phyloP scores from a whole-genome alignment of 352 stramenopile genomes.

The Globisporangium sylvaticum region DNA sequence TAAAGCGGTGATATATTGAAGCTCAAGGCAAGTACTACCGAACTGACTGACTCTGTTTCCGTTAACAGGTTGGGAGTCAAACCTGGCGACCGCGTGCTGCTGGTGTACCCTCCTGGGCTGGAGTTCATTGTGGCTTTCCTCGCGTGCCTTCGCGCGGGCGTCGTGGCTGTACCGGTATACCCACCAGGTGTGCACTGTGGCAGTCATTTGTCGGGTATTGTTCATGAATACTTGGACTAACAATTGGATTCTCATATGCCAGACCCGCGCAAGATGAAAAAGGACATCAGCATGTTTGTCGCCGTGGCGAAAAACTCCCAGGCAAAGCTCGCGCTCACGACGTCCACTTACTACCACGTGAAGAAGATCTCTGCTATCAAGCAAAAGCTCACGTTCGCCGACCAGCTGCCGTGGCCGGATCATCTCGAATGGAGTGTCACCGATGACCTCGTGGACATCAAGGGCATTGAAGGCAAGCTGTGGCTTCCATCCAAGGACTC shows the following conservation, averaged over 20 bases:
- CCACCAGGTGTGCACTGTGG: conserved; percentile 37
- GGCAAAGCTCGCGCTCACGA: conserved; percentile 92
- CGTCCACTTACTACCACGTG: conserved; percentile 89
- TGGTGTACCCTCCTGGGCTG: conserved; percentile 96
- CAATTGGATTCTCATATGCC: conserved; percentile 19
- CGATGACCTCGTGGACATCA: conserved; percentile 57
- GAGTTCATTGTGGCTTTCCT: conserved; percentile 98
- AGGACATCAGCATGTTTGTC: conserved; percentile 95
- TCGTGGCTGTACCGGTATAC: conserved; percentile 93
- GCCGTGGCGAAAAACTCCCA: conserved; percentile 90
- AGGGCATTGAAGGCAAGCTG: conserved; percentile 35
- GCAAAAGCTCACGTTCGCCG: conserved; percentile 74
- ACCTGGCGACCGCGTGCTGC: conserved; percentile 81
- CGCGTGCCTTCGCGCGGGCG: conserved; percentile 90
- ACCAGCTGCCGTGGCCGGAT: conserved; percentile 77
- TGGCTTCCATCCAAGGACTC: conserved; percentile 35
- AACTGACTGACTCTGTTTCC: conserved; percentile 2
- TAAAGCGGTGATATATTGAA: neutral
- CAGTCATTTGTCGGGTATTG: conserved; percentile 1
- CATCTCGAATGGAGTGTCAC: conserved; percentile 86
- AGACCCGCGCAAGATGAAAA: conserved; percentile 93
- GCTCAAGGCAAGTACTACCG: neutral
- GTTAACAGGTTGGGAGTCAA: conserved; percentile 47
- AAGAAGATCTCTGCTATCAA: conserved; percentile 91
- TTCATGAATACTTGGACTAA: neutral